These are phyloP conservation scores for Hyphodiscus hymeniophilus DNA, from an alignment of 495 filamentous ascomycete species.

Conservation along the genomic window DNA sequence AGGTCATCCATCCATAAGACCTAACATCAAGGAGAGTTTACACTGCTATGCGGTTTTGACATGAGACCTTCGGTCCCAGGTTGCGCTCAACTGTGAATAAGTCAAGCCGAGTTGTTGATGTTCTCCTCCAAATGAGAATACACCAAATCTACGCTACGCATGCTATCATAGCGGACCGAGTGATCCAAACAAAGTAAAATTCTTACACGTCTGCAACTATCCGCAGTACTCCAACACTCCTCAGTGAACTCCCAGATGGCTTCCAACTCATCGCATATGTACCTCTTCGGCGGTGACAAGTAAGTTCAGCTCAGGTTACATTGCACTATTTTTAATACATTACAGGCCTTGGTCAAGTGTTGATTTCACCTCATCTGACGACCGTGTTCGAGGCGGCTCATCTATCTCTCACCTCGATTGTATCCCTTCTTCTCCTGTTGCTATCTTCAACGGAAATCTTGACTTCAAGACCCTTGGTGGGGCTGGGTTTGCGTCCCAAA, in stretches of 20 bases:
- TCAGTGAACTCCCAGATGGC: conserved; percentile 1
- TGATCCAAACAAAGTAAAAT: too few relatives aligned
- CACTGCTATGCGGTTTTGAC: too few relatives aligned
- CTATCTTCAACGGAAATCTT: conserved; percentile 56
- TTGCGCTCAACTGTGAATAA: too few relatives aligned
- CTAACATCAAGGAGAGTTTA: too few relatives aligned
- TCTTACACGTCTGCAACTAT: too few relatives aligned
- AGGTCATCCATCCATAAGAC: too few relatives aligned
- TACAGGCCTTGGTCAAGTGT: conserved; percentile 48
- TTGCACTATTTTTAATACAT: neutral
- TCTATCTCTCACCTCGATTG: conserved; percentile 46
- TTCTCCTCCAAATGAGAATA: too few relatives aligned
- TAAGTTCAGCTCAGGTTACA: conserved; percentile 19
- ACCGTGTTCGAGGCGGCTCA: conserved; percentile 63
- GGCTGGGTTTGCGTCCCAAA: conserved; percentile 75
- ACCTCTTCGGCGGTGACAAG: conserved; percentile 41
- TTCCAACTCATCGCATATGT: conserved; percentile 13
- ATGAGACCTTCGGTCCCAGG: too few relatives aligned
- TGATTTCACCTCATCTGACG: conserved; percentile 63
- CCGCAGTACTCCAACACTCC: too few relatives aligned
- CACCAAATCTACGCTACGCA: too few relatives aligned
- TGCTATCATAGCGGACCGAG: too few relatives aligned
- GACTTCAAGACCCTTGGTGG: conserved; percentile 70
- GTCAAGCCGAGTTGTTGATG: too few relatives aligned
- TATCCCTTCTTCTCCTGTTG: conserved; percentile 23